A percentile compares a stretch with the other conserved stretches of the same genome.
phyloP scores from a whole-genome alignment of 2,329 filamentous ascomycete genomes.

The Aspergillus nomiae region DNA sequence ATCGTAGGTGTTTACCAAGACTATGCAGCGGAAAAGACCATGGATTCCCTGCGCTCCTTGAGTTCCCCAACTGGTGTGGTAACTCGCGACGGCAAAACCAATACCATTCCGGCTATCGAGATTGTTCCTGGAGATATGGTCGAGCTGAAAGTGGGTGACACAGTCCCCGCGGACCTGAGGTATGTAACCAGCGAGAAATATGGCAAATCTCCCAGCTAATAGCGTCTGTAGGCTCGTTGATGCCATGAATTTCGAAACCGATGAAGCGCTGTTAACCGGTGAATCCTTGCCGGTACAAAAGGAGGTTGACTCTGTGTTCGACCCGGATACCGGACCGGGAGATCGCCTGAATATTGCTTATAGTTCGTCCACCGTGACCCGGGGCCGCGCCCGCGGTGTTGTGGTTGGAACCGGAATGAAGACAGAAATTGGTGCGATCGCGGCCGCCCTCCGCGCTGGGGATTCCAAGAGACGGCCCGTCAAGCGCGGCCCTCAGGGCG shows the following conservation, averaged over 20 bases:
- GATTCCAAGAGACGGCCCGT: conserved; percentile 55
- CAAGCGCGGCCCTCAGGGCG: conserved; percentile 53
- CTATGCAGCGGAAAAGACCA: conserved; percentile 63
- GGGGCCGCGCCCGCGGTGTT: conserved; percentile 61
- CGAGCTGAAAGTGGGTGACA: conserved; percentile 60
- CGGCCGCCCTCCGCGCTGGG: conserved; percentile 62
- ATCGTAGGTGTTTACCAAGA: conserved; percentile 64
- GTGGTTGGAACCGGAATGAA: conserved; percentile 64
- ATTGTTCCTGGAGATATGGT: conserved; percentile 66
- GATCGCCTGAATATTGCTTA: conserved; percentile 65
- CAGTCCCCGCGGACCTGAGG: conserved; percentile 62
- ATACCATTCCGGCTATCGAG: conserved; percentile 57
- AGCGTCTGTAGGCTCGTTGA: conserved; percentile 47
- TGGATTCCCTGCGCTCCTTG: conserved; percentile 59
- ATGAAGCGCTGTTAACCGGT: conserved; percentile 66
- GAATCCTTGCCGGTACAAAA: conserved; percentile 64
- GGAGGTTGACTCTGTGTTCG: conserved; percentile 48
- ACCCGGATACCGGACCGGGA: conserved; percentile 57
- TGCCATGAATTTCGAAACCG: conserved; percentile 73
- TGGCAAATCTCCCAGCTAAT: background rate
- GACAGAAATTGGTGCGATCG: conserved; percentile 68
- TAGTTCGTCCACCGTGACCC: conserved; percentile 63
- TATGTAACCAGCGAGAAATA: conserved; percentile 33
- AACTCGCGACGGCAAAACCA: conserved; percentile 59
- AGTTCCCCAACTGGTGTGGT: conserved; percentile 61